Conservation (phyloP, 768 basidiomycete species). For the Asterophora lycoperdoides region DNA sequence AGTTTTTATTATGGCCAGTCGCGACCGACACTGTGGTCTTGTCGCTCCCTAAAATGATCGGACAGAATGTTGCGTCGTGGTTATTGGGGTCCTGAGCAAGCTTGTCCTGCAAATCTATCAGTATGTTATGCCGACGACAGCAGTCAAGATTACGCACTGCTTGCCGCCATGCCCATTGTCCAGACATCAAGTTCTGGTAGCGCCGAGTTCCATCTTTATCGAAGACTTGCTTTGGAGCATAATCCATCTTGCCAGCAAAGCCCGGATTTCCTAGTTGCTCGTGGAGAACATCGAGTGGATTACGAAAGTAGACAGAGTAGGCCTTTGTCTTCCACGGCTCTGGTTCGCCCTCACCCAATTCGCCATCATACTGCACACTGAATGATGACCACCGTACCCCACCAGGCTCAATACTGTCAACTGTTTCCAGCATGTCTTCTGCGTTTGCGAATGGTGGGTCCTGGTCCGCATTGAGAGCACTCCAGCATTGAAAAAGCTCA, state of each 20-base stretch:
- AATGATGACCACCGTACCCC: conserved; percentile 35
- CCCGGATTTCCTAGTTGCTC: conserved; percentile 31
- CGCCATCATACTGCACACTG: conserved; percentile 22
- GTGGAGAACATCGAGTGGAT: conserved; percentile 24
- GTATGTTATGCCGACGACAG: no score
- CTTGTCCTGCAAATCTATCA: conserved; percentile 24
- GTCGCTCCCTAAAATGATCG: conserved; percentile 33
- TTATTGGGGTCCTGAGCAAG: conserved; percentile 18
- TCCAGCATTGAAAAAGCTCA: conserved; percentile 9
- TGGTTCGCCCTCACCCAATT: conserved; percentile 14
- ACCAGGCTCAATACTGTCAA: conserved; percentile 32
- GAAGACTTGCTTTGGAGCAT: conserved; percentile 26
- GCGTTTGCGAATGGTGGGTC: conserved; percentile 28
- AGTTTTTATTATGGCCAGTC: conserved; percentile 33
- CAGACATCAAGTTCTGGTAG: conserved; percentile 36
- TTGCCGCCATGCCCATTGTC: conserved; percentile 37
- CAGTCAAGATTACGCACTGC: no score
- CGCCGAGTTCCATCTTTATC: conserved; percentile 22
- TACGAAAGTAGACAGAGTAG: conserved; percentile 31
- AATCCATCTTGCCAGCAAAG: conserved; percentile 30
- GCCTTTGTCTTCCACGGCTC: conserved; percentile 27
- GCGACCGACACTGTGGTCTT: conserved; percentile 36
- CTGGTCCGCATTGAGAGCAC: conserved; percentile 13
- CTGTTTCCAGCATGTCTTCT: conserved; percentile 27
- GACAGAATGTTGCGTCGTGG: conserved; percentile 26